Conservation (phyloP, 2,329 filamentous ascomycete species). For the Alternaria burnsii region DNA sequence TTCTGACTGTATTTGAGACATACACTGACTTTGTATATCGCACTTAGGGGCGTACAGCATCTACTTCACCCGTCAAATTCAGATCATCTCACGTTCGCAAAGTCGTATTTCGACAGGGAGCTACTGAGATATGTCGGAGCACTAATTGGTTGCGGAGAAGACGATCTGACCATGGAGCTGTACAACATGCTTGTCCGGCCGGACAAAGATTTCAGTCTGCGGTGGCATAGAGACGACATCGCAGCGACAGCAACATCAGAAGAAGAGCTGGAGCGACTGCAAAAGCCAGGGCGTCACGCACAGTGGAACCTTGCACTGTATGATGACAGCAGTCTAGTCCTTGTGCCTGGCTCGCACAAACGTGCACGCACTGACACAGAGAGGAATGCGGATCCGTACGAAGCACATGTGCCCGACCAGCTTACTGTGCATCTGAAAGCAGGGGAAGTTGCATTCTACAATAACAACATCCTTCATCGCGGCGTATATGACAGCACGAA, state of each 20-base stretch:
- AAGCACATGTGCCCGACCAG: conserved; percentile 68
- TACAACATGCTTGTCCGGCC: conserved; percentile 86
- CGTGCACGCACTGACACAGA: conserved; percentile 76
- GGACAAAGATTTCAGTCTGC: conserved; percentile 72
- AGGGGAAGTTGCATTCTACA: conserved; percentile 86
- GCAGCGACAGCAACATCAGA: conserved; percentile 69
- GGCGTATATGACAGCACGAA: conserved; percentile 68
- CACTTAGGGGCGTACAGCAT: conserved; percentile 76
- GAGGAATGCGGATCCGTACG: conserved; percentile 72
- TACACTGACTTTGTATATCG: not conserved
- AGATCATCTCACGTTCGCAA: conserved; percentile 67
- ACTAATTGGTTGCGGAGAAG: conserved; percentile 63
- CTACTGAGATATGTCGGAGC: conserved; percentile 71
- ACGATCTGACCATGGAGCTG: conserved; percentile 82
- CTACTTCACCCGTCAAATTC: conserved; percentile 78
- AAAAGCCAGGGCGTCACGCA: conserved; percentile 72
- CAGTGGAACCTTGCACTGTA: conserved; percentile 90
- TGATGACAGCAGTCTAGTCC: conserved; percentile 73
- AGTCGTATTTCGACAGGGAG: conserved; percentile 74
- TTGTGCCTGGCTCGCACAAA: conserved; percentile 79
- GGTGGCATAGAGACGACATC: conserved; percentile 90
- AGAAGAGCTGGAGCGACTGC: conserved; percentile 71
- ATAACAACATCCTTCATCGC: conserved; percentile 86
- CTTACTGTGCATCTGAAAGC: conserved; percentile 71
- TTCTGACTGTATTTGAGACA: not conserved